Evolutionary conservation across 495 filamentous ascomycete genomes (phyloP), one percentile per base, ranked within the genome.

Genomic region (Hamigera avellanea): DNA sequence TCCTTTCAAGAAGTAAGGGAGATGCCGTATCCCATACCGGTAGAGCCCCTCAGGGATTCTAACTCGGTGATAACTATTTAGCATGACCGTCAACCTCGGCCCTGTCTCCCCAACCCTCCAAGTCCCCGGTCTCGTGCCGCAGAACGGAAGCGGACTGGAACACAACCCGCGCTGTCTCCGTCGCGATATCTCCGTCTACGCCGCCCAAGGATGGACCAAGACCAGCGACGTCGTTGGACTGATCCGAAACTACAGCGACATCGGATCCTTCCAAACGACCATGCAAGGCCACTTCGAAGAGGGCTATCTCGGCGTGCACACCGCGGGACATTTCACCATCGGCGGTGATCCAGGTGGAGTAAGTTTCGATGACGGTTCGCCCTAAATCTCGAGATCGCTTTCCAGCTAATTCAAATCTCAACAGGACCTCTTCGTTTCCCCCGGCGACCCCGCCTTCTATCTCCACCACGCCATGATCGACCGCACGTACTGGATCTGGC

Each of bases 111-210:
- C 40, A 30, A 46, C 38, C 28, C 48, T 50, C 4, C 25, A 42
- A 10, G 32, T 49, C 25, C 38, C 38, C 17, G 46, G 41, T 8
- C 5, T 49, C 27, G 23, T 25, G n/a, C 32, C 39, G 27, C 46
- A 49, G 27, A 41, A 44, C 33, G 46, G 42, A 32, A 33, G 15
- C 4, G 46, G 41, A 12, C 38, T 54, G 21, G 48, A 47, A 35
- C 66, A 67, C 48, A 75, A 75, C 54, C 74, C 70, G 3, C 69
- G 76, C 27, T 80, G 80, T 44, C 52, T 83, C 25, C 64, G 53
- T 14, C 71, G 80, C 12, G 79, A 81, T 44, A 56, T 46, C 26
- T 31, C 38, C 34, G 6, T 12, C 1, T 29, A 37, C 8, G 34
- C 37, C 21, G 31, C 35, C 1, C 21, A 13, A 13, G 13, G 33